phyloP scores from a whole-genome alignment of 345 rosid genomes.

The Dipteronia dyeriana region DNA sequence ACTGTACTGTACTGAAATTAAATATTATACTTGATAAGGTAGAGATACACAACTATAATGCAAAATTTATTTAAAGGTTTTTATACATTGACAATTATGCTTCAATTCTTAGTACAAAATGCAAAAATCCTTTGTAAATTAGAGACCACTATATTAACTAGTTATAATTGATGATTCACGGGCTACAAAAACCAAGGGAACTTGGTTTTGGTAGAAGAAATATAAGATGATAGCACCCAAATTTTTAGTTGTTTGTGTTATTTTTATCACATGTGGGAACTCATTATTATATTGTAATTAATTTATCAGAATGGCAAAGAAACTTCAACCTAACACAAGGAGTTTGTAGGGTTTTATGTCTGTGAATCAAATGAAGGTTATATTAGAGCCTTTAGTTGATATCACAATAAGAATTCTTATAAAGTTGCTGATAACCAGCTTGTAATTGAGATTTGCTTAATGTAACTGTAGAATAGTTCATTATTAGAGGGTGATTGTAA shows the following conservation, averaged over 20 bases:
- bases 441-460: background rate
- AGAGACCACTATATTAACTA: background rate
- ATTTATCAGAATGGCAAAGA: background rate
- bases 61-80: background rate
- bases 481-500: background rate
- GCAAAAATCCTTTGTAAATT: background rate
- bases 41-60: background rate
- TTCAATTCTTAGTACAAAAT: background rate
- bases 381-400: background rate
- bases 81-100: background rate
- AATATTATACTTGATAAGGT: background rate
- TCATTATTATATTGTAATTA: background rate
- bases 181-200: background rate
- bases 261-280: background rate
- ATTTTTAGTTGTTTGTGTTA: background rate
- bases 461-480: background rate
- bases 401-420: background rate
- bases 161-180: background rate
- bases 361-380: background rate
- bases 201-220: background rate
- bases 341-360: constrained; percentile 6
- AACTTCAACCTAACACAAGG: background rate
- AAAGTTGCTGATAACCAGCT: background rate
- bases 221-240: background rate
- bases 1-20: background rate